Evolutionary conservation across 768 basidiomycete genomes (phyloP).

Genomic region (Podaxis mareebaensis): DNA sequence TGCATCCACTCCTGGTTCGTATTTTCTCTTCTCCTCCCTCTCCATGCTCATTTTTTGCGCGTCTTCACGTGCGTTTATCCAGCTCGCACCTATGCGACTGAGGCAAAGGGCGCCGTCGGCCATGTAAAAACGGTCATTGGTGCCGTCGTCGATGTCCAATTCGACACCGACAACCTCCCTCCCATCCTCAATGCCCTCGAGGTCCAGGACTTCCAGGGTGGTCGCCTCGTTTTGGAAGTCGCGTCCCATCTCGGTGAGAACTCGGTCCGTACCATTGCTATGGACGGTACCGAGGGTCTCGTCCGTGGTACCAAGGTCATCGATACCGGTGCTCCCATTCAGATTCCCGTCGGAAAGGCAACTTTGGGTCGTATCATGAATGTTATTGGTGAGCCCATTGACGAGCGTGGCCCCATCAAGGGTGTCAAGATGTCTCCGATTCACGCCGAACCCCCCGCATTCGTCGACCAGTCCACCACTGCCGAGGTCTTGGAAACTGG

Average conservation of each 20-base stretch:
- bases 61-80: constrained; percentile 25
- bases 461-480: constrained; percentile 98
- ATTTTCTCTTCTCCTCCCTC: constrained; percentile 19
- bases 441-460: constrained; percentile 95
- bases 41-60: constrained; percentile 22
- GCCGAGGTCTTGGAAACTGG: constrained; percentile 99
- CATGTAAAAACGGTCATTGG: constrained; percentile 98
- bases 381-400: constrained; percentile 99
- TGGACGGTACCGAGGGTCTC: constrained; percentile 99
- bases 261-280: constrained; percentile 99
- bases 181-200: constrained; percentile 99
- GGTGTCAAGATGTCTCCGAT: constrained; percentile 91
- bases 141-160: constrained; percentile 99
- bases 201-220: constrained; percentile 91
- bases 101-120: constrained; percentile 72
- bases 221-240: constrained; percentile 98
- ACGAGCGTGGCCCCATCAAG: constrained; percentile 98
- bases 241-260: constrained; percentile 99
- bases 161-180: constrained; percentile 91
- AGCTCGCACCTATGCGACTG: constrained; percentile 91
- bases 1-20: constrained; percentile 55
- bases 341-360: constrained; percentile 92
- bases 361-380: constrained; percentile 99
- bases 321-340: constrained; percentile 96
- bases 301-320: constrained; percentile 97